These are phyloP conservation scores for Phragmites australis DNA, from an alignment of 176 grass and related monocot species.

Conservation along the genomic window DNA sequence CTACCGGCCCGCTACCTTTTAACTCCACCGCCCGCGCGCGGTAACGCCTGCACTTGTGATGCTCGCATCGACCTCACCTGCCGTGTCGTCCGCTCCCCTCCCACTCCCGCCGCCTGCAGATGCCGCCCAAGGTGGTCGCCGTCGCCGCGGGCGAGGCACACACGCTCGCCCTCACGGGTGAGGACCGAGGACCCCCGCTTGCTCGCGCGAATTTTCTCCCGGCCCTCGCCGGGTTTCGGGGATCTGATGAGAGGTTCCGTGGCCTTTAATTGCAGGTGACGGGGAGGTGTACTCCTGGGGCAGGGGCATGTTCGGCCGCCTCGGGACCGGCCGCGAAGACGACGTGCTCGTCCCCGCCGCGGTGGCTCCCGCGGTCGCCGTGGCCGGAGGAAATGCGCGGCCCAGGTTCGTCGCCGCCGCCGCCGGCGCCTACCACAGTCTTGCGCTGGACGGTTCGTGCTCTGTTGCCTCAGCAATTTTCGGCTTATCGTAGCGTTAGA, in stretches of 20 bases:
- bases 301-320: constrained; percentile 80
- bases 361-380: constrained; percentile 35
- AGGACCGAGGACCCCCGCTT: background rate
- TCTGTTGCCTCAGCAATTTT: background rate
- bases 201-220: background rate
- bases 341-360: constrained; percentile 69
- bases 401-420: constrained; percentile 69
- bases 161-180: constrained; percentile 87
- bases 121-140: constrained; percentile 78
- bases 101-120: constrained; percentile 4
- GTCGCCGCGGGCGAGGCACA: constrained; percentile 91
- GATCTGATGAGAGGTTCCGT: constrained; percentile 15
- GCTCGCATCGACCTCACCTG: constrained; percentile 12
- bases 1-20: background rate
- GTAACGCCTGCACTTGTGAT: constrained; percentile 23
- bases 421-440: constrained; percentile 83
- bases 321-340: constrained; percentile 66
- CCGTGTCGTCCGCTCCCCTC: background rate
- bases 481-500: background rate
- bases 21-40: constrained; percentile 17
- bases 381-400: background rate
- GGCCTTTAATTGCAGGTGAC: constrained; percentile 52
- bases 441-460: constrained; percentile 73
- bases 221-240: background rate
- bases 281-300: constrained; percentile 89